Conservation (phyloP, 192 early-diverging fungal species). For the Entomortierella beljakovae region DNA sequence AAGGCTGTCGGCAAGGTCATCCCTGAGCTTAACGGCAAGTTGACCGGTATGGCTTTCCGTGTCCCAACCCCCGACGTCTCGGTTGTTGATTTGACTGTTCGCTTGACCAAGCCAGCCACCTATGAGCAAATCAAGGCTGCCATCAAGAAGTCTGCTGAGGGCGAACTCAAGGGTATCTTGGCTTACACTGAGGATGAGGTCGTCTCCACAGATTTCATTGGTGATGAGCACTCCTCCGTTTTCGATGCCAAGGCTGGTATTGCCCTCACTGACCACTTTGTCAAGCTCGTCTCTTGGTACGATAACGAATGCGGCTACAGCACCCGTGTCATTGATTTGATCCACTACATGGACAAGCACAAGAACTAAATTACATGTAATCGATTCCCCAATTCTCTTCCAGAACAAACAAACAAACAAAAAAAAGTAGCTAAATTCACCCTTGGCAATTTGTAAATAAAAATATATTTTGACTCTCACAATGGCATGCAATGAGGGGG, state of each 20-base stretch:
- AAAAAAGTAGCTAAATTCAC: not conserved
- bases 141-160: constrained; percentile 88
- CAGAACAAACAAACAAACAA: not conserved
- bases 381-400: not conserved
- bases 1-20: constrained; percentile 99
- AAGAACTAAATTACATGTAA: not conserved
- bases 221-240: constrained; percentile 91
- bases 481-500: too few species aligned
- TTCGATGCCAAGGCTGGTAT: constrained; percentile 98
- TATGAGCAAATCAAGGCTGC: constrained; percentile 91
- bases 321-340: constrained; percentile 89
- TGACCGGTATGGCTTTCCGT: constrained; percentile 99
- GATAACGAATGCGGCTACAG: constrained; percentile 95
- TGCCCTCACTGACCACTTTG: constrained; percentile 91
- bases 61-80: constrained; percentile 93
- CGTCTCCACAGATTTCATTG: constrained; percentile 95
- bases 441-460: not conserved
- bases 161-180: constrained; percentile 86
- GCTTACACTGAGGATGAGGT: constrained; percentile 94
- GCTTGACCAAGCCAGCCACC: constrained; percentile 88
- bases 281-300: constrained; percentile 97
- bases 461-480: not conserved
- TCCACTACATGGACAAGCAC: constrained; percentile 75
- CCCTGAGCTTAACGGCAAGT: constrained; percentile 92
- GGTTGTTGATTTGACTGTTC: constrained; percentile 96